These are phyloP conservation scores for Naegleria lovaniensis DNA, from an alignment of 208 protist genomes.

Conservation along the genomic window DNA sequence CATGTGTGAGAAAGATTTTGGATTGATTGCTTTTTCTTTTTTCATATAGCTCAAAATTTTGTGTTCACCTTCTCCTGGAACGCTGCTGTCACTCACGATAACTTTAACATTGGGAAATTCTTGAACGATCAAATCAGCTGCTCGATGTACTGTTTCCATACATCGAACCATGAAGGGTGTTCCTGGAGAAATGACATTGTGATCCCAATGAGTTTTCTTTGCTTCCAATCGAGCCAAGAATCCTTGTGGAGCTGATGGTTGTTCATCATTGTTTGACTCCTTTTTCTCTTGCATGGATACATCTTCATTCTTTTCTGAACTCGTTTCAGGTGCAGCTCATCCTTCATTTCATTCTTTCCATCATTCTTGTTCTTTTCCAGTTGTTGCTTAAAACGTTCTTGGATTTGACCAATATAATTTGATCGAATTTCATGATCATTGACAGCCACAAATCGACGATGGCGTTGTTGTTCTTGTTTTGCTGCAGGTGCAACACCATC, in stretches of 20 bases:
- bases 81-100: conserved; percentile 81
- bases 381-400: not conserved
- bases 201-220: conserved; percentile 79
- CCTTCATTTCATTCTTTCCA: not conserved
- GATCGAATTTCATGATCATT: conserved; percentile 59
- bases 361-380: not conserved
- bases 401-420: not conserved
- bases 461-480: conserved; percentile 99
- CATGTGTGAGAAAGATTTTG: conserved; percentile 62
- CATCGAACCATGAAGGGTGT: conserved; percentile 97
- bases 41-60: conserved; percentile 71
- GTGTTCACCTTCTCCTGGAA: conserved; percentile 93
- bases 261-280: not conserved
- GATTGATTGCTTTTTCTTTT: conserved; percentile 43
- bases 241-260: conserved; percentile 24
- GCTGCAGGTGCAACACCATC: conserved; percentile 97
- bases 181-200: conserved; percentile 98
- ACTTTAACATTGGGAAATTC: conserved; percentile 57
- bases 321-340: not conserved
- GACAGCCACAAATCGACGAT: conserved; percentile 88
- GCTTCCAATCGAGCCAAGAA: not conserved
- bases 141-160: conserved; percentile 76
- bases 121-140: conserved; percentile 33
- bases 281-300: not conserved
- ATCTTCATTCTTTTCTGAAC: not conserved